A percentile compares a stretch with the other conserved stretches of the same genome.
These are phyloP conservation scores for Sclerotinia subarctica DNA, from an alignment of 2,329 filamentous ascomycete genomes.

Conservation along the genomic window DNA sequence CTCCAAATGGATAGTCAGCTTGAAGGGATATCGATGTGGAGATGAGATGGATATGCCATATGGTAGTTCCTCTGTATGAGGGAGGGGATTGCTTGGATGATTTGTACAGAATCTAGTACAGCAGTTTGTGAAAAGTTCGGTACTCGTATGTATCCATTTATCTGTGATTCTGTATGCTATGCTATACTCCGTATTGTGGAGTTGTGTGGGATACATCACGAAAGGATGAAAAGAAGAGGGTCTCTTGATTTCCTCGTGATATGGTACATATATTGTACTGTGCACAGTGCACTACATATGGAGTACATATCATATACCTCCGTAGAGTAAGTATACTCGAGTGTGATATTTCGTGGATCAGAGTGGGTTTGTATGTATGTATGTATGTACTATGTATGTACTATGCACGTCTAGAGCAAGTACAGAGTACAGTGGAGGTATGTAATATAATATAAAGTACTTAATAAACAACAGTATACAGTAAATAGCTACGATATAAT, in stretches of 20 bases:
- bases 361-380: background rate
- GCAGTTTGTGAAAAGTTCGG: background rate
- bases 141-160: too few relatives aligned
- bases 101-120: background rate
- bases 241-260: background rate
- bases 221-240: too few relatives aligned
- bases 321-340: too few relatives aligned
- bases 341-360: too few relatives aligned
- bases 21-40: constrained; percentile 4
- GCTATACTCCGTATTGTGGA: background rate
- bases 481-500: background rate
- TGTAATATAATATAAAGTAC: background rate
- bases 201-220: background rate
- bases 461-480: background rate
- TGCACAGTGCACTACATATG: too few relatives aligned
- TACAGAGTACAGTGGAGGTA: too few relatives aligned
- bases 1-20: background rate
- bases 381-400: too few relatives aligned
- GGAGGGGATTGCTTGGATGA: background rate
- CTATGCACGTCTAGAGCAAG: too few relatives aligned
- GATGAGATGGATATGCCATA: background rate
- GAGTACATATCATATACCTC: background rate
- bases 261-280: constrained; percentile 2
- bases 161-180: too few relatives aligned
- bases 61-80: background rate